Evolutionary conservation across 73 alveolate species (phyloP), one percentile per base, ranked within the genome.

Genomic region (Effrenium voratum): DNA sequence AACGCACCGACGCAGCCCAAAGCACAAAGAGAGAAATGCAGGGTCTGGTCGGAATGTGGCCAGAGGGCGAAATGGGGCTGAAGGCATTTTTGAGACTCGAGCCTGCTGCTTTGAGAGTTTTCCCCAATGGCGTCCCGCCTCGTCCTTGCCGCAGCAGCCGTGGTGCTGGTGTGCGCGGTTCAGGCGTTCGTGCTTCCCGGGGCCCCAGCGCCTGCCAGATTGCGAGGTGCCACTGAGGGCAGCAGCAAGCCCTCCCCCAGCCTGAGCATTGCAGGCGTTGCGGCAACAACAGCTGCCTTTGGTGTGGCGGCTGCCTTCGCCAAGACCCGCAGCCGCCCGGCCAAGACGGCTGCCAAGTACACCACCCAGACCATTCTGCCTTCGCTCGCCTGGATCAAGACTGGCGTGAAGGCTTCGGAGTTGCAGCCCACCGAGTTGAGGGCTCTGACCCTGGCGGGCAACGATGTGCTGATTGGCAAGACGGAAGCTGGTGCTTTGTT

Each of bases 381-480:
- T 22, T 92, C 98, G 4, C 63, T 92, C 28, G 91, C 98, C 45
- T 92, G 98, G 98, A 72, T 92, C 66, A 92, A 92, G 82, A 52
- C 98, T 19, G 98, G 97, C 66, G 98, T 92, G 98, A 73, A 49
- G 90, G 63, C 98, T 4, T 72, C 91, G 15, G 98, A 92, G 98
- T 57, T 92, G 66, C 80, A 72, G 47, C 91, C 91, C 16, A 52
- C 76, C 30, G 68, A 92, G 91, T 43, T 92, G 92, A 92, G 32
- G 73, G 98, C 98, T 1, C 49, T 92, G 98, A 92, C 98, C 40
- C 91, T 92, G 72, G 98, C 91, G 4, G 98, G 98, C 91, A 92
- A 92, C 63, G 98, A 92, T 44, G 98, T 92, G 57, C 50, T 92
- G 98, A 72, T 92, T n/a, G 98, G 98, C 82, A 92, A 92, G 98